These are phyloP conservation scores for Chalciporus sphaerocephalus DNA, from an alignment of 768 basidiomycete genomes.

Conservation along the genomic window DNA sequence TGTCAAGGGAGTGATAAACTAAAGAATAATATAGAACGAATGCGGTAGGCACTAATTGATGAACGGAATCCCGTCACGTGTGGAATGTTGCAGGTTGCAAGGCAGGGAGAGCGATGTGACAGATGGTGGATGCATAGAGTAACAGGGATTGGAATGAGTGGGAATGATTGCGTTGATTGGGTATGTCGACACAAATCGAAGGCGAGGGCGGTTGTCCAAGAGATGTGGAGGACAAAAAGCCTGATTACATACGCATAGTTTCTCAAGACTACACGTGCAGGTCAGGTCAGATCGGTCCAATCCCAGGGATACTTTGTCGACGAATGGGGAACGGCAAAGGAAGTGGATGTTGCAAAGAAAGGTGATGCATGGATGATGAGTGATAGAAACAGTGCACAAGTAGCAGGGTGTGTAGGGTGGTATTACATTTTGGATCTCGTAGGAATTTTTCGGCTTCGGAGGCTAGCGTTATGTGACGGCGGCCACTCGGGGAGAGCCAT, in stretches of 20 bases:
- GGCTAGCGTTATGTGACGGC: constrained; percentile 54
- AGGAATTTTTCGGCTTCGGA: constrained; percentile 48
- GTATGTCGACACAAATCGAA: constrained; percentile 14
- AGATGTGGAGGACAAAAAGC: constrained; percentile 7
- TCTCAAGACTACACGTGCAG: constrained; percentile 16
- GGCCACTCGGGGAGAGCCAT: constrained; percentile 51
- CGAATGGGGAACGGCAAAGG: constrained; percentile 40
- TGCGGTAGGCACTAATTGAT: constrained; percentile 41
- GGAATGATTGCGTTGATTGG: constrained; percentile 36
- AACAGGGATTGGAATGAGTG: constrained; percentile 42
- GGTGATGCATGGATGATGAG: constrained; percentile 63
- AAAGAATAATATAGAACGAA: constrained; percentile 80
- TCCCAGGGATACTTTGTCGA: constrained; percentile 45
- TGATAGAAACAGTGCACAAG: constrained; percentile 62
- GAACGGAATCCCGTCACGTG: constrained; percentile 50
- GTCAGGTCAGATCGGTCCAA: constrained; percentile 14
- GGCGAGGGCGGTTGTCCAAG: constrained; percentile 11
- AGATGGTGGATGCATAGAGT: constrained; percentile 54
- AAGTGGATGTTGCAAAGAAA: constrained; percentile 55
- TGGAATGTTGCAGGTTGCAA: constrained; percentile 42
- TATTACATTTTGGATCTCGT: constrained; percentile 74
- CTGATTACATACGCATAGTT: constrained; percentile 15
- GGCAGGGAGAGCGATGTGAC: constrained; percentile 43
- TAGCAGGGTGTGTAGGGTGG: constrained; percentile 59
- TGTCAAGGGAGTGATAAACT: constrained; percentile 59